Evolutionary conservation across 2,329 filamentous ascomycete species (phyloP).

Genomic region (Pseudocercospora macadamiae): DNA sequence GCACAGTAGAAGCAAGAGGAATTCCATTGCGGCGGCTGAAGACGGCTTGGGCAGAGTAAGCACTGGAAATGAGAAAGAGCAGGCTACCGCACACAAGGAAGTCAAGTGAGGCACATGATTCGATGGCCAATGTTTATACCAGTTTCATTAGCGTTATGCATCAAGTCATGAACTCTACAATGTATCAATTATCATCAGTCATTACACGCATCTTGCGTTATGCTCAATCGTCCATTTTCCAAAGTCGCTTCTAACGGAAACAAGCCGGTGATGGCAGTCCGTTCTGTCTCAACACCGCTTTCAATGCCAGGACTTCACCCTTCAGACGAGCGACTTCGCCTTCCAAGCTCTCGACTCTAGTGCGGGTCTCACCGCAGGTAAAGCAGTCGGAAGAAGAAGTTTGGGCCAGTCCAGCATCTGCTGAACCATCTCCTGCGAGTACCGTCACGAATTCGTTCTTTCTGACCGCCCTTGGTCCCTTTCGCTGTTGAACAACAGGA

Average conservation of each 20-base stretch:
- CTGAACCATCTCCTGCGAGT: background rate
- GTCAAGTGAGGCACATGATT: constrained; percentile 5
- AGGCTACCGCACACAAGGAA: constrained; percentile 8
- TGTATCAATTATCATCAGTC: no score
- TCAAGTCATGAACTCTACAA: no score
- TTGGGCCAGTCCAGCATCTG: background rate
- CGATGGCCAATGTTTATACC: no score
- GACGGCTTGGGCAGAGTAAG: constrained; percentile 5
- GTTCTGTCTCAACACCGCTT: constrained; percentile 29
- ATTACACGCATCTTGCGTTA: no score
- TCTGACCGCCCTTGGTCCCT: constrained; percentile 1
- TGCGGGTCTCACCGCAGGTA: constrained; percentile 24
- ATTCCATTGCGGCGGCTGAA: constrained; percentile 4
- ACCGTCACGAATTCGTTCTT: constrained; percentile 19
- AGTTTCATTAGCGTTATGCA: no score
- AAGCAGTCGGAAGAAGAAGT: constrained; percentile 12
- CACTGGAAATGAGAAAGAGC: constrained; percentile 8
- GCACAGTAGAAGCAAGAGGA: constrained; percentile 16
- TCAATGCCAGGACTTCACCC: constrained; percentile 33
- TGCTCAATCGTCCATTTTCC: background rate
- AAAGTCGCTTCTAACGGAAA: background rate
- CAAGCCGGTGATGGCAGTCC: constrained; percentile 11
- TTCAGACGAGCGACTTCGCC: constrained; percentile 33
- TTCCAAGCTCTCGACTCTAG: constrained; percentile 27
- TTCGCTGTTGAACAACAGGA: background rate